phyloP scores from a whole-genome alignment of 352 stramenopile species.

The Globisporangium yorkense region DNA sequence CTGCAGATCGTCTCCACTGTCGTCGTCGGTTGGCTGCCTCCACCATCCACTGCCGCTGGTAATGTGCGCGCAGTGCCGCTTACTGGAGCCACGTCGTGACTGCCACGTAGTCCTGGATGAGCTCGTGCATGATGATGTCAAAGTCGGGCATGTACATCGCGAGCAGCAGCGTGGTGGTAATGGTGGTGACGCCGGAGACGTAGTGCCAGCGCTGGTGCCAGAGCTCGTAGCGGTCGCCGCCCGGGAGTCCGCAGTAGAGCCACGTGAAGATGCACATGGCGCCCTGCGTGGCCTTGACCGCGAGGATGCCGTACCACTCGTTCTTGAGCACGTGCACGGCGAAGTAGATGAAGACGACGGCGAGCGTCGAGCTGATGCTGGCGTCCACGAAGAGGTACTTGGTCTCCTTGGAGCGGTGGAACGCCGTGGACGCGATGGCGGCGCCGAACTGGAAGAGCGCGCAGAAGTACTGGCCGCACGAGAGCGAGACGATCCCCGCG shows the following conservation, averaged over 20 bases:
- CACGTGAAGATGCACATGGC: slow-evolving; percentile 66
- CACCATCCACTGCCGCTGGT: neutral
- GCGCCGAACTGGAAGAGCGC: slow-evolving; percentile 63
- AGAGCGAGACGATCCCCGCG: slow-evolving; percentile 61
- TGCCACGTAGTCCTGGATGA: slow-evolving; percentile 52
- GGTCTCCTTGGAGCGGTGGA: slow-evolving; percentile 81
- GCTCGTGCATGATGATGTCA: slow-evolving; percentile 69
- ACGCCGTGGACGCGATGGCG: slow-evolving; percentile 65
- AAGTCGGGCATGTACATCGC: slow-evolving; percentile 75
- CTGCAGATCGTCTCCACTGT: neutral
- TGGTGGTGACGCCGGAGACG: slow-evolving; percentile 69
- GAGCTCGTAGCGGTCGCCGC: slow-evolving; percentile 64
- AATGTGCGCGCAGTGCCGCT: neutral
- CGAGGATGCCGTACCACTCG: slow-evolving; percentile 72
- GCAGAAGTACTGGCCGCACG: slow-evolving; percentile 69
- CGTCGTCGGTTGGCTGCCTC: neutral
- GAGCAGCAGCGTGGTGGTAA: slow-evolving; percentile 68
- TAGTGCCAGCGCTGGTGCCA: slow-evolving; percentile 84
- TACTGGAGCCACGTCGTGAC: slow-evolving; percentile 44
- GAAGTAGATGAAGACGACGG: slow-evolving; percentile 63
- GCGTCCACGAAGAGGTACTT: slow-evolving; percentile 75
- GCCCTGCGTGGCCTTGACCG: slow-evolving; percentile 51
- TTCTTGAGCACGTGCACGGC: slow-evolving; percentile 58
- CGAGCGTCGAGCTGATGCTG: slow-evolving; percentile 69
- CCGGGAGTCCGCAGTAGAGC: slow-evolving; percentile 77